Base-by-base conservation (phyloP, 768 basidiomycete species). In the Multifurca ochricompacta region DNA sequence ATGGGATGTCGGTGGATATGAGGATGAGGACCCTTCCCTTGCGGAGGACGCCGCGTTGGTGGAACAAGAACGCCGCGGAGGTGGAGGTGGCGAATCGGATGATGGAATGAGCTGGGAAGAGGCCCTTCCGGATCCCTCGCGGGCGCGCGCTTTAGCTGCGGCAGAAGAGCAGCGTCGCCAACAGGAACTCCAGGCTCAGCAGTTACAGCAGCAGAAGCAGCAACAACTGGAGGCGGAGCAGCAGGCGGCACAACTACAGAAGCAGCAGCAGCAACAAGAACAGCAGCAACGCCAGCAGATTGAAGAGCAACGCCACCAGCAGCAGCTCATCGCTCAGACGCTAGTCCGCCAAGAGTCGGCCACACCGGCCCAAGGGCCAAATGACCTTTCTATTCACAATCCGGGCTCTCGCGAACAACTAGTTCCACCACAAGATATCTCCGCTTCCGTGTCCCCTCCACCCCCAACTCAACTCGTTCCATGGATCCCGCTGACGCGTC, bases 101-200 rank as follows among this genome's bases (percentile, higher is more conserved):
- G 91, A 93, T 63, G 86, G 83, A 2, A 88, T 94, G 80, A 77
- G 79, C 56, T 94, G 93, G 92, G 91, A 92, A 44, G 87, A 91
- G 50, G 69, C 74, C 34, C 77, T 74, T 10, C 82, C 79, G 2
- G 80, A 78, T 49, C 73, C 76, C 40, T 74, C 76, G 59, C 77
- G 75, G 50, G 67, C 65, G 3, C 13, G 58, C 40, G 61, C 68
- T 11, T 25, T 60, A 39, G 34, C 64, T 56, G 53, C 75, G 13
- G 70, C 70, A 3, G 53, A 63, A 34, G 54, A 50, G 27, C 48
- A 67, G 53, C 68, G 64, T 34, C 69, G 65, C 31, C 69, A 70
- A 32, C 64, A 68, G 44, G 65, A 68, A 23, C 60, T 56, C 35
- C 59, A 63, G 9, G 40, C 47, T n/a, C 65, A 66, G 47, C 67